These are phyloP conservation scores for Sporisorium sorghi DNA, from an alignment of 1,284 basidiomycete species.

Conservation along the genomic window DNA sequence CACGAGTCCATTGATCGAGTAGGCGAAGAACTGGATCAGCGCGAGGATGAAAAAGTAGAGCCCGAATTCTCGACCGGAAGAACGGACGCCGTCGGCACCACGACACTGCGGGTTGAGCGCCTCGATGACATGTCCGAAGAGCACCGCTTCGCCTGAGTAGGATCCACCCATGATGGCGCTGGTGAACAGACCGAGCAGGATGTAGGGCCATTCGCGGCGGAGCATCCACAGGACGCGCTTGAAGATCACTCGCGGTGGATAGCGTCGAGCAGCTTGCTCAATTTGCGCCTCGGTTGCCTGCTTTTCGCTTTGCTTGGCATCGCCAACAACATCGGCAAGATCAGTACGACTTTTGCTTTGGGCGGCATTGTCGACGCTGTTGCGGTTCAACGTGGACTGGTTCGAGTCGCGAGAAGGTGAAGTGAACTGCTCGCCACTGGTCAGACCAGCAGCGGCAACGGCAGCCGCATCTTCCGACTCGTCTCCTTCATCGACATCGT, in stretches of 20 bases:
- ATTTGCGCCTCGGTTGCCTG: slow-evolving; percentile 13
- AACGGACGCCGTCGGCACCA: slow-evolving; percentile 34
- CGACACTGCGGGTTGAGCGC: slow-evolving; percentile 64
- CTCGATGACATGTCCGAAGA: slow-evolving; percentile 63
- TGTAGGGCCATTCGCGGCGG: slow-evolving; percentile 47
- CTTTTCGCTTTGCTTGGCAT: slow-evolving; percentile 17
- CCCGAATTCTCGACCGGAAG: slow-evolving; percentile 49
- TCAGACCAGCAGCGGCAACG: background rate
- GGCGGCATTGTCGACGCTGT: slow-evolving; percentile 3
- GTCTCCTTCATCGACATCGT: slow-evolving; percentile 35
- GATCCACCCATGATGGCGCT: slow-evolving; percentile 60
- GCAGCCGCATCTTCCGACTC: slow-evolving; percentile 14
- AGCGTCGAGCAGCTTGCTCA: slow-evolving; percentile 6
- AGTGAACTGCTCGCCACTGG: slow-evolving; percentile 1
- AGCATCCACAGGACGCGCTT: slow-evolving; percentile 44
- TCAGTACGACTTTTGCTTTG: slow-evolving; percentile 4
- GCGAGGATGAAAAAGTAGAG: slow-evolving; percentile 61
- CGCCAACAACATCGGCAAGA: background rate
- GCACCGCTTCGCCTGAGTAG: slow-evolving; percentile 60
- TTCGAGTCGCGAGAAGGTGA: slow-evolving; percentile 18
- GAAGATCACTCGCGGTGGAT: slow-evolving; percentile 32
- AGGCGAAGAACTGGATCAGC: slow-evolving; percentile 54
- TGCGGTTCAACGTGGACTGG: slow-evolving; percentile 8
- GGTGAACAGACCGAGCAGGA: slow-evolving; percentile 48
- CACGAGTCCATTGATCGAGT: slow-evolving; percentile 57